Evolutionary conservation across 2,329 filamentous ascomycete species (phyloP).

Genomic region (Gaeumannomyces sp.): DNA sequence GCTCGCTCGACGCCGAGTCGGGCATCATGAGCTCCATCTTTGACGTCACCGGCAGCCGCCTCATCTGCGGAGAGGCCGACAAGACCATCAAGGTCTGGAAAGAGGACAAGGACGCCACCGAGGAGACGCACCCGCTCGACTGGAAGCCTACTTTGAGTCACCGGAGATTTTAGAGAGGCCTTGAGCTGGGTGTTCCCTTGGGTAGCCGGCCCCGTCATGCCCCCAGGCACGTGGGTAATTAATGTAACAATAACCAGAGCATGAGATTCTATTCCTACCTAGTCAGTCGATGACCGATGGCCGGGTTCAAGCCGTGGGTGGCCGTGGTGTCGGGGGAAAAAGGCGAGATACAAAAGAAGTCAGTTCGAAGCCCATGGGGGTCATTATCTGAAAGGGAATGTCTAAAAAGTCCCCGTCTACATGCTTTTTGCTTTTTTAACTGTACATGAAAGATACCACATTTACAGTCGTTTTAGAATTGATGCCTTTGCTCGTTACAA

Average conservation of each 20-base stretch:
- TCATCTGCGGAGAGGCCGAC: conserved; percentile 93
- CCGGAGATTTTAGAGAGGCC: conserved; percentile 59
- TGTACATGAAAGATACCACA: neutral
- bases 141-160: conserved; percentile 81
- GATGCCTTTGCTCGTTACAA: neutral
- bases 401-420: neutral
- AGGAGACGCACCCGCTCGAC: conserved; percentile 83
- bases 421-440: neutral
- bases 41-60: conserved; percentile 77
- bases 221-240: neutral
- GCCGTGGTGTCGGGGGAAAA: neutral
- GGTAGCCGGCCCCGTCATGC: too few species aligned
- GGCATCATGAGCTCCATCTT: conserved; percentile 94
- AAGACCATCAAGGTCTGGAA: conserved; percentile 99
- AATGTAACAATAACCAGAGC: neutral
- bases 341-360: neutral
- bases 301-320: too few species aligned
- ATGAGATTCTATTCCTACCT: neutral
- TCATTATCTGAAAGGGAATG: neutral
- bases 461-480: neutral
- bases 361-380: neutral
- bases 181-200: conserved; percentile 1
- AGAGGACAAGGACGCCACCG: conserved; percentile 82
- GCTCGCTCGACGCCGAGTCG: conserved; percentile 86
- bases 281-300: too few species aligned